Evolutionary conservation across 2,329 filamentous ascomycete species (phyloP).

Genomic region (Passalora sequoiae): DNA sequence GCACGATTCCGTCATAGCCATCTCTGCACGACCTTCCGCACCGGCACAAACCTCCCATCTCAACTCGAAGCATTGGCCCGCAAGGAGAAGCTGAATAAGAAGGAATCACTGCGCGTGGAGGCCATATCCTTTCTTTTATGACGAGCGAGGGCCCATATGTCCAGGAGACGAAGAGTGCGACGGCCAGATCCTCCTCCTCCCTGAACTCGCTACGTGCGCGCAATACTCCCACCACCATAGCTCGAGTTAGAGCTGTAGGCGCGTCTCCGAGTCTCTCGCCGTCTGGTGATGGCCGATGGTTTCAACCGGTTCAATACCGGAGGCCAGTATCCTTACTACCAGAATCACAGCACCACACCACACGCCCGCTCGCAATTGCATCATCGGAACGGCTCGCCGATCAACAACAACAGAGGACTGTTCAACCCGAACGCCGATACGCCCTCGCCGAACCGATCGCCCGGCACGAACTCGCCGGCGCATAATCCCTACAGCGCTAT

Average conservation of each 20-base stretch:
- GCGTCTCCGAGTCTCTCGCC: conserved; percentile 16
- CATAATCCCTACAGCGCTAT: conserved; percentile 73
- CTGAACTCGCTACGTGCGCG: conserved; percentile 27
- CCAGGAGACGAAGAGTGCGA: conserved; percentile 45
- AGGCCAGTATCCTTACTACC: conserved; percentile 56
- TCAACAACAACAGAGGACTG: conserved; percentile 38
- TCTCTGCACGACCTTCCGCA: background rate
- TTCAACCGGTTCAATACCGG: conserved; percentile 58
- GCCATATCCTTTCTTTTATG: conserved; percentile 30
- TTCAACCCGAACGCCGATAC: conserved; percentile 45
- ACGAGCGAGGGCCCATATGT: conserved; percentile 41
- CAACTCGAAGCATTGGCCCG: too few relatives aligned
- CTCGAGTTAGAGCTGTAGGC: conserved; percentile 12
- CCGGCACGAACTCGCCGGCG: conserved; percentile 48
- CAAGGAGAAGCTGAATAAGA: too few relatives aligned
- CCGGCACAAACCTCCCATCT: too few relatives aligned
- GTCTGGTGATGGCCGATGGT: conserved; percentile 64
- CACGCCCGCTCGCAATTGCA: conserved; percentile 42
- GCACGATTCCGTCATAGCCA: background rate
- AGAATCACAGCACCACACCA: conserved; percentile 47
- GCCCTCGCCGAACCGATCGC: conserved; percentile 55
- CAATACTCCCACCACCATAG: conserved; percentile 19
- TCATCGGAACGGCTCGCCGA: conserved; percentile 45
- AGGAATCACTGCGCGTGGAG: too few relatives aligned
- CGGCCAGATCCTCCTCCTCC: conserved; percentile 42